Percentiles rank a stretch among this genome's conserved stretches.
Evolutionary conservation across 2,329 filamentous ascomycete genomes (phyloP).

Genomic region (Fusarium verticillioides): DNA sequence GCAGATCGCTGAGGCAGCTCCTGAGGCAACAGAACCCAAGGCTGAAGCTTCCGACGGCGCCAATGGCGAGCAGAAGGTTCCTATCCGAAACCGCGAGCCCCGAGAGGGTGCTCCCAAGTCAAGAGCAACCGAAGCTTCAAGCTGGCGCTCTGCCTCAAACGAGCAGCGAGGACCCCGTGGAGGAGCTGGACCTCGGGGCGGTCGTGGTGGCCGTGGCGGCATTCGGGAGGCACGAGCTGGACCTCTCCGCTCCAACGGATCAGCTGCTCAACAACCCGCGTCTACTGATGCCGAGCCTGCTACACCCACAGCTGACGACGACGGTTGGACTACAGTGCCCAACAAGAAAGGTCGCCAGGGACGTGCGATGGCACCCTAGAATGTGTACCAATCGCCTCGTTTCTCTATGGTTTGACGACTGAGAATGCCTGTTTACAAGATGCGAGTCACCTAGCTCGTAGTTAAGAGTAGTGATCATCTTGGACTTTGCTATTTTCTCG

Average conservation of each 20-base stretch:
- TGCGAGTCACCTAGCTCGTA: conserved; percentile 29
- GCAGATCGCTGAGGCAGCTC: conserved; percentile 43
- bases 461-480: conserved; percentile 32
- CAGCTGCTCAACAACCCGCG: conserved; percentile 52
- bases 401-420: conserved; percentile 51
- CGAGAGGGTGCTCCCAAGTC: conserved; percentile 60
- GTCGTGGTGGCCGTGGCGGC: conserved; percentile 53
- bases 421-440: conserved; percentile 49
- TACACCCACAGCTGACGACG: conserved; percentile 61
- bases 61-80: conserved; percentile 61
- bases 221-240: conserved; percentile 55
- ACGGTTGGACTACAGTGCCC: conserved; percentile 71
- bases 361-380: conserved; percentile 46
- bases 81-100: conserved; percentile 53
- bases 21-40: conserved; percentile 41
- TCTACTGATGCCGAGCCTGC: conserved; percentile 48
- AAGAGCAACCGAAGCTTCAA: conserved; percentile 67
- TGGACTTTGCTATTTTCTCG: conserved; percentile 29
- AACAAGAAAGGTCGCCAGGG: conserved; percentile 54
- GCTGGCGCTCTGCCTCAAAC: conserved; percentile 67
- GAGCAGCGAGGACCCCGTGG: conserved; percentile 62
- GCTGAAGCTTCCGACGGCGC: conserved; percentile 34
- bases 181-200: conserved; percentile 57
- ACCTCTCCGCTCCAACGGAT: conserved; percentile 61
- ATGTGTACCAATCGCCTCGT: conserved; percentile 51